Evolutionary conservation across 257 asterid genomes (phyloP).

Genomic region (Knoxia roxburghii): DNA sequence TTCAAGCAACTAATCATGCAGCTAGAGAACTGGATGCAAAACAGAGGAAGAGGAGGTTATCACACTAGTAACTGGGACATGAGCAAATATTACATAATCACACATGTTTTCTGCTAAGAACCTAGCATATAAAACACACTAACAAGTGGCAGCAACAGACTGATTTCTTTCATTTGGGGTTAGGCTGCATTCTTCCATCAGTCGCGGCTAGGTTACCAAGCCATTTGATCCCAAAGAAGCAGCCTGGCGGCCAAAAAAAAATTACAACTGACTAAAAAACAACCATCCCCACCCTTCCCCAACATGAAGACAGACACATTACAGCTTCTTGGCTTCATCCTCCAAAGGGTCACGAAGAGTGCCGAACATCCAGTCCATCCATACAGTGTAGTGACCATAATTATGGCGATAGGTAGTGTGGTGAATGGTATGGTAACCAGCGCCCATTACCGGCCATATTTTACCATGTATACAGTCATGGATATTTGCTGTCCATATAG

Average conservation of each 20-base stretch:
- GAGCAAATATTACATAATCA: neutral
- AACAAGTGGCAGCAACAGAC: neutral
- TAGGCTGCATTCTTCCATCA: neutral
- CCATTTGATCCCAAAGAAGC: neutral
- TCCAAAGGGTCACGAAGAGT: constrained; percentile 83
- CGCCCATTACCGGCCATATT: constrained; percentile 97
- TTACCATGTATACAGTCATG: constrained; percentile 89
- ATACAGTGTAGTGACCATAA: constrained; percentile 87
- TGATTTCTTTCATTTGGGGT: neutral
- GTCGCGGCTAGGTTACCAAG: neutral
- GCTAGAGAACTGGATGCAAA: neutral
- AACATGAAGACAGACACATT: neutral
- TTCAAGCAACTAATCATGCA: neutral
- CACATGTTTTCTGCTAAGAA: neutral
- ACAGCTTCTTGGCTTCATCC: constrained; percentile 58
- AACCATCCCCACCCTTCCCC: neutral
- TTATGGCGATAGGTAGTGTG: constrained; percentile 97
- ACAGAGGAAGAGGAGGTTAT: neutral
- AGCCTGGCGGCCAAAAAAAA: neutral
- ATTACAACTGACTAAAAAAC: neutral
- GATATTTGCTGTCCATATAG: constrained; percentile 89
- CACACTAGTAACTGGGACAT: neutral
- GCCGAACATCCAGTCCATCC: constrained; percentile 99
- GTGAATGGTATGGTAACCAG: constrained; percentile 96
- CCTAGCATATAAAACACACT: constrained; percentile 1